Evolutionary conservation across 495 filamentous ascomycete species (phyloP), one percentile per base, ranked within the genome.

Genomic region (Neurospora tetrasperma): DNA sequence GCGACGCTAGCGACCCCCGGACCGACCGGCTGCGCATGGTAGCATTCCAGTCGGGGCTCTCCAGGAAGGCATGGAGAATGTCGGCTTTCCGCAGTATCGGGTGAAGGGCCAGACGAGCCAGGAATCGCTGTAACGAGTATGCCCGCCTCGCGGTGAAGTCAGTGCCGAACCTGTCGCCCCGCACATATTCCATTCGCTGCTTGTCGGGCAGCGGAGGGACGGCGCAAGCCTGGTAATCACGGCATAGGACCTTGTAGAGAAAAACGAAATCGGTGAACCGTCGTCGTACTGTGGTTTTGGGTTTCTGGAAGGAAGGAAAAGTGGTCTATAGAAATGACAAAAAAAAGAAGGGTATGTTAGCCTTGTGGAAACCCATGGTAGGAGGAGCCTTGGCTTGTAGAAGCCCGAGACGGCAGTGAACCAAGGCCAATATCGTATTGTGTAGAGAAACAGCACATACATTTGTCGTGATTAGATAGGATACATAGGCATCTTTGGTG

Each of bases 211-310:
- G 85, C 69, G 96, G 96, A 46, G 96, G 96, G 14, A 99, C 94
- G 54, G 96, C 96, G 83, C 90, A 93, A 79, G 91, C 91, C 42
- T 94, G 93, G 78, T 94, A 98, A 78, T 98, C 93, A 76, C 89
- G 89, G 71, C 85, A 90, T 48, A 99, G 89, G 40, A 89, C 89
- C 81, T 97, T 98, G 86, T 92, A 97, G 71, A 99, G 90, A 79
- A 97, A 99, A 74, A 96, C 91, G 80, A 99, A 99, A 82, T 99
- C 96, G 71, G 94, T 97, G 80, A 97, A 99, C 75, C 96, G 91
- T 73, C 96, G 88, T 71, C 96, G 93, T 48, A 97, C 92, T 39
- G 83, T 82, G 73, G 92, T 92, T 1, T 88, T 86, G 18, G 92
- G 82, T 76, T 91, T 92, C 79, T 94, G 91, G 82, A 98, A 99